Evolutionary conservation across 192 early-diverging fungal genomes (phyloP).

Genomic region (Backusella westeae): DNA sequence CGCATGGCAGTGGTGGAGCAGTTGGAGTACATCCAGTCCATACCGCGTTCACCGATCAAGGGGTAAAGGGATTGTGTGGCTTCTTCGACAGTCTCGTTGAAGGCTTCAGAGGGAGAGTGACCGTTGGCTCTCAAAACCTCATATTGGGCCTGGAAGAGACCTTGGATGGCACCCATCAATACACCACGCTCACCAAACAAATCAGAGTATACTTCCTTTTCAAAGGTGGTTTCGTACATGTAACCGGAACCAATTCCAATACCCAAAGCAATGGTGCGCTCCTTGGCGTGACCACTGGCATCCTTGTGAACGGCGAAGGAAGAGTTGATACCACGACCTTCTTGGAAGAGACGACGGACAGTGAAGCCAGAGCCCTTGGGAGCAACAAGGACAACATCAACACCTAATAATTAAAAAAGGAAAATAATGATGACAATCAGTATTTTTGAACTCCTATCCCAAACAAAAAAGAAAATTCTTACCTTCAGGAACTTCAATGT

Average conservation of each 20-base stretch:
- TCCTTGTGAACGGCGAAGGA: constrained; percentile 96
- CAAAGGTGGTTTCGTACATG: constrained; percentile 96
- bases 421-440: neutral
- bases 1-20: constrained; percentile 96
- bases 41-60: constrained; percentile 92
- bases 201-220: constrained; percentile 97
- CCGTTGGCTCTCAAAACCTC: constrained; percentile 89
- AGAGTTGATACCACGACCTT: constrained; percentile 96
- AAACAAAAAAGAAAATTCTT: constrained; percentile 48
- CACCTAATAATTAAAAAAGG: neutral
- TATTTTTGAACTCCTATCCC: neutral
- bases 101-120: constrained; percentile 96
- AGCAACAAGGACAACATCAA: constrained; percentile 94
- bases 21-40: constrained; percentile 96
- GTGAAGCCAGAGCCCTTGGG: constrained; percentile 96
- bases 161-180: constrained; percentile 98
- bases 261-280: constrained; percentile 88
- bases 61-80: constrained; percentile 98
- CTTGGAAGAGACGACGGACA: constrained; percentile 92
- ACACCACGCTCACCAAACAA: constrained; percentile 96
- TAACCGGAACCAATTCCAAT: constrained; percentile 96
- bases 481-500: constrained; percentile 79
- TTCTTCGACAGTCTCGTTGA: constrained; percentile 99
- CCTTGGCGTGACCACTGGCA: constrained; percentile 89
- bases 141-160: constrained; percentile 94